Percentiles rank a stretch among this genome's conserved stretches.
Evolutionary conservation across 176 grass and related monocot species (phyloP).

Genomic region (Melocanna baccifera): DNA sequence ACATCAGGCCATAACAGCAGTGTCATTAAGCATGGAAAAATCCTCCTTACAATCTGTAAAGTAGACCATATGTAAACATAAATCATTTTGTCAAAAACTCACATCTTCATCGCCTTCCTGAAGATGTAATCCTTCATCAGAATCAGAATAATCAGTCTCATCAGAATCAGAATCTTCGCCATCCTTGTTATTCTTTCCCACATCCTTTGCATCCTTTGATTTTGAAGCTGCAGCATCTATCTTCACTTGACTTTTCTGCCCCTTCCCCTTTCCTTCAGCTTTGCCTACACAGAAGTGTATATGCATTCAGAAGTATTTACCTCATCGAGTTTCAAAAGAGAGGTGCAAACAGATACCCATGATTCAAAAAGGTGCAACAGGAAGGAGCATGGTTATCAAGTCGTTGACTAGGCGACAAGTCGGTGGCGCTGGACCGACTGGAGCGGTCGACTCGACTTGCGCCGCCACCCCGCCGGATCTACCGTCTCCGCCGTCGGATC

Average conservation of each 20-base stretch:
- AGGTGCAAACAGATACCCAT: neutral
- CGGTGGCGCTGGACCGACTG: too few species aligned
- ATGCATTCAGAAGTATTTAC: neutral
- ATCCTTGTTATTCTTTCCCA: constrained; percentile 26
- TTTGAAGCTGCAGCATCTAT: constrained; percentile 33
- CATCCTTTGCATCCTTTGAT: constrained; percentile 11
- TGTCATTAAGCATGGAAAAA: neutral
- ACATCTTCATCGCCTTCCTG: constrained; percentile 39
- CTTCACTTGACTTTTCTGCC: constrained; percentile 34
- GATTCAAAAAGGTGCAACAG: neutral
- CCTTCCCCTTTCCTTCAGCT: constrained; percentile 31
- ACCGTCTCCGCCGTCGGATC: too few species aligned
- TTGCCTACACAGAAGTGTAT: constrained; percentile 31
- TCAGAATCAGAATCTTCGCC: constrained; percentile 32
- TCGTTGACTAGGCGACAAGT: too few species aligned
- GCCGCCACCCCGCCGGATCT: too few species aligned
- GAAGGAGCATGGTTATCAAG: too few species aligned
- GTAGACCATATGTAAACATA: neutral
- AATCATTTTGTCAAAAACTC: constrained; percentile 1
- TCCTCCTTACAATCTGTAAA: neutral
- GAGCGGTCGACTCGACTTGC: too few species aligned
- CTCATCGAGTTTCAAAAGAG: neutral
- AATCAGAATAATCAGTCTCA: constrained; percentile 54
- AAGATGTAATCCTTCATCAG: constrained; percentile 33
- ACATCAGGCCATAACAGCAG: neutral